Base-by-base conservation (phyloP, 2,329 filamentous ascomycete species). In the Ilyonectria mors-panacis region DNA sequence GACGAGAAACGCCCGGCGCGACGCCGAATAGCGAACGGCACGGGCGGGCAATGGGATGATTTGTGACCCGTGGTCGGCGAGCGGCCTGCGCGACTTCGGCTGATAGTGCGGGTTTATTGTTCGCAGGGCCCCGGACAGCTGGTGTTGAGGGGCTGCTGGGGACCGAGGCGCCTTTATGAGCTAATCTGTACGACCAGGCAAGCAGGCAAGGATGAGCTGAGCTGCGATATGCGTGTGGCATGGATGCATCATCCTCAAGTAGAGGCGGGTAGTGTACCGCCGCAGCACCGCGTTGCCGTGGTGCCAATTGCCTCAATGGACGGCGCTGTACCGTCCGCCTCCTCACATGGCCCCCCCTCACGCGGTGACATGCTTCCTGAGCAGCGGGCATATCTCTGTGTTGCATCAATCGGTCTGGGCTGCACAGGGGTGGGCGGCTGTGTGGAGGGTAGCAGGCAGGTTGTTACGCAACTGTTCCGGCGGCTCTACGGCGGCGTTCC, bases 11-110 rank as follows among this genome's bases (percentile, higher is more conserved):
- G 62, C 51, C 62, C 67, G 63, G 68, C 54, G 35, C 63, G 69
- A 75, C 69, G 67, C 73, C 73, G 73, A 75, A 75, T 70, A 76
- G 73, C 73, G 73, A 72, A 72, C 53, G 67, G 35, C 39, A 19
- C n/a, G 8, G 15, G 39, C n/a, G 30, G 30, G 30, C 30, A 42
- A 55, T 51, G 56, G 59, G 42, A 56, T 66, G 21, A 66, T 55
- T 30, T 15, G 30, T 15, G 23, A 26, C 23, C 6, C 6, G 15
- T 9, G 12, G n/a, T 42, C n/a, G 39, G 15, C n/a, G 39, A n/a
- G 39, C 39, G 39, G n/a, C 8, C 17, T 42, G 39, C 39, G 39
- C 39, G 39, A 5, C 15, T 42, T 42, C 39, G 39, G 39, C 39
- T 42, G 39, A 42, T 42, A 8, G 15, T n/a, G 39, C 39, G 39